Evolutionary conservation across 192 early-diverging fungal species (phyloP), one percentile per base, ranked within the genome.

Genomic region (Rhizoclosmatium globosum): DNA sequence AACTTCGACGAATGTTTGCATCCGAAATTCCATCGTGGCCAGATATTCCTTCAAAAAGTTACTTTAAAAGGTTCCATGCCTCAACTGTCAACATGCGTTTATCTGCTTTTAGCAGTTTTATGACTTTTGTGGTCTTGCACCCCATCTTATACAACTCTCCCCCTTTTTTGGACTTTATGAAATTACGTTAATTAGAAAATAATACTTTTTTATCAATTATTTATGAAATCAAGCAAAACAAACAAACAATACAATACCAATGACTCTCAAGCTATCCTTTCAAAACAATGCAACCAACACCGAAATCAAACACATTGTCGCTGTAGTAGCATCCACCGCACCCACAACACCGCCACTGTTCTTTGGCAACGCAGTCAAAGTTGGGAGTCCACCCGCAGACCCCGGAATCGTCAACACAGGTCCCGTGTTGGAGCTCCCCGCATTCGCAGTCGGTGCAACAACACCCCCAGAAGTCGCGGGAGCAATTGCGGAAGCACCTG

Each of bases 61-160:
- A 61, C 44, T 74, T 74, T 43, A 59, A 74, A 17, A 48, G 72
- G 42, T 74, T 74, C 43, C 7, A 47, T 23, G 6, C 58, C 4
- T 4, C 60, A 9, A 74, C 72, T 4, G 38, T 74, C 13, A 4
- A n/a, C 31, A 11, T 9, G 3, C 72, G 72, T 15, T 19, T 74
- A 9, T 38, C 57, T 43, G 56, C 44, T 1, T 74, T 62, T 74
- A 17, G 57, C 4, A 41, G 48, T 6, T 71, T 71, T 2, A 4
- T 47, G 4, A 74, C 72, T 43, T 74, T 74, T 74, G 31, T 74
- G 4, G 39, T 59, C 9, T 47, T 74, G 57, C 72, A 74, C 46
- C 42, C 72, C 1, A 31, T 48, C 9, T 45, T 74, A 42, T 74
- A 74, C 43, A 62, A 59, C 39, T 74, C 38, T 19, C 38, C 42